Evolutionary conservation across 805 yeast species (phyloP), one percentile per base, ranked within the genome.

Genomic region (Saturnispora serradocipensis): DNA sequence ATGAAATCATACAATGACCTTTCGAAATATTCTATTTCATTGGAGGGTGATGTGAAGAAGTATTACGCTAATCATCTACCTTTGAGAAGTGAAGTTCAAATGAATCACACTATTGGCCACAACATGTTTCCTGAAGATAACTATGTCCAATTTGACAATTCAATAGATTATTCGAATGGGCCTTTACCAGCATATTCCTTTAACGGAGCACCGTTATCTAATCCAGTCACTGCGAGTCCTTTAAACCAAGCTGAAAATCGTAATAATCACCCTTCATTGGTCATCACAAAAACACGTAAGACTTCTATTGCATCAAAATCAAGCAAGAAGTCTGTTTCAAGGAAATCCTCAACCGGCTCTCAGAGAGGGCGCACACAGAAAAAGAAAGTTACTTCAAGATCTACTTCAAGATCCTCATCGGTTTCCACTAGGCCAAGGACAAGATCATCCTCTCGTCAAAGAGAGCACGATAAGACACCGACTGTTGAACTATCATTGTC

Each of bases 221-320:
- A 13, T 13, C 44, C 20, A 7, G 5, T 38, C 16, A 38, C 25
- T 9, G 24, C 20, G 10, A 38, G 42, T 38, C 20, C 42, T 9
- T 6, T 38, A 8, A 38, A 18, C 22, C 9, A 38, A 20, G 42
- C 20, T 38, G 42, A 38, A 38, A 27, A 25, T 5, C 16, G 7
- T 15, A 16, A 43, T 18, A 27, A 9, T 25, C 45, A 18, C 27
- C 49, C 46, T 10, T 7, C 39, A 46, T 28, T 50, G 10, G 48
- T 45, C n/a, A 30, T 53, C 6, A 20, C 15, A 10, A 55, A 55
- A 39, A 46, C 53, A 16, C 53, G 56, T 28, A 53, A 46, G 30
- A 6, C 40, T 8, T 22, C 38, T 3, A 40, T 18, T 22, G 11
- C 24, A 16, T 24, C 40, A 10, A 48, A 42, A 16, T 24, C 22